Base-by-base conservation (phyloP, 2,329 filamentous ascomycete species). In the Botrytis sinoallii region DNA sequence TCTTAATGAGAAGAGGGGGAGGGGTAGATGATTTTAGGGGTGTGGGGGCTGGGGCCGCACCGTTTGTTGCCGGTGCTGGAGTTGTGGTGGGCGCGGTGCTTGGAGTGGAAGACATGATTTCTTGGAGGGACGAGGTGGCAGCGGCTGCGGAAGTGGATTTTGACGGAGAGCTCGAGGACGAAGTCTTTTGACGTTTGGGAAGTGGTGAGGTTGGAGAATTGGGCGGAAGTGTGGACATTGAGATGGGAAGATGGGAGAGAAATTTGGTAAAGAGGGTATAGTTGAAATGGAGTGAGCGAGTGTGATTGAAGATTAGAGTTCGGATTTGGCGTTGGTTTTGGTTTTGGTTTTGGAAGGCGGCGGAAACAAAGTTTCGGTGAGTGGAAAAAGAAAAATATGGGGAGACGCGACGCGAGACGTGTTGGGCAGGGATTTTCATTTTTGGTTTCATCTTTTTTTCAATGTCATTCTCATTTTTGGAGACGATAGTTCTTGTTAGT, bases 1-100 rank as follows among this genome's bases (percentile, higher is more conserved):
- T 94, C 87, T 98, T 95, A 84, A 99, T 90, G 32, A 81, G 76
- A 25, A 82, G 78, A 6, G 79, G 76, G 10, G 80, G 80, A 14
- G 70, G 67, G 25, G 74, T 71, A 18, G 74, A 71, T 32, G 71
- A 69, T 69, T 72, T 72, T 57, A 77, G 55, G 44, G 73, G 75
- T 40, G 77, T 77, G n/a, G 75, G 75, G 22, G 46, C 44, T 16
- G 64, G 66, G 35, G 44, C 16, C n/a, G 73, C 74, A 38, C 20
- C 55, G 59, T 67, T 67, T 57, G 61, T 40, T 42, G 38, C 25
- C 6, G 70, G 42, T 20, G 61, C 8, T 25, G 44, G 59, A 20
- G 46, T 12, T 22, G 42, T 44, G 8, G 32, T 67, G 12, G 44
- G 25, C 16, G 48, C 64, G 16, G 77, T 72, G 25, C 67, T 8